Conservation (phyloP, 148 eudicot genomes). For the Oxyria digyna region DNA sequence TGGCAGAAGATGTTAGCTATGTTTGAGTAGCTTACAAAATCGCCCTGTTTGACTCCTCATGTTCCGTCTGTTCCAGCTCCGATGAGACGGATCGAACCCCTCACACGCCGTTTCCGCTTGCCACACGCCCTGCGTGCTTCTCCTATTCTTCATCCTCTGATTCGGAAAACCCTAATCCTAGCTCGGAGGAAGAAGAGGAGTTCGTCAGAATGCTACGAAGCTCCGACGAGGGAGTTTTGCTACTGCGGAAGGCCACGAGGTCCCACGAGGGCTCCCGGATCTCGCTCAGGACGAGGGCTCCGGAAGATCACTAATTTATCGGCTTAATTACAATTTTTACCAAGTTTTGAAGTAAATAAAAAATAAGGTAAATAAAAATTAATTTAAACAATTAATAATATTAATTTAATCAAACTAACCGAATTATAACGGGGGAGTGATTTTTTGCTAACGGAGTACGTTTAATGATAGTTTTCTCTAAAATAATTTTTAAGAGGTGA, state of each 20-base stretch:
- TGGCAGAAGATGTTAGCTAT: no score
- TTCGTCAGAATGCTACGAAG: conserved; percentile 32
- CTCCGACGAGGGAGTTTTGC: conserved; percentile 35
- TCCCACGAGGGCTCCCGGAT: conserved; percentile 38
- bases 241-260: conserved; percentile 42
- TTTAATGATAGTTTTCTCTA: no score
- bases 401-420: no score
- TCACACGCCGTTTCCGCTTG: conserved; percentile 46
- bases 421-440: no score
- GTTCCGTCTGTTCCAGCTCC: conserved; percentile 31
- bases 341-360: no score
- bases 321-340: no score
- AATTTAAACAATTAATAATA: no score
- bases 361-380: no score
- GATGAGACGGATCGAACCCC: conserved; percentile 46
- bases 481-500: no score
- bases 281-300: conserved; percentile 50
- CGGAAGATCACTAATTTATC: no score
- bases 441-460: no score
- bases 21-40: conserved; percentile 32
- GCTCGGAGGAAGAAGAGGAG: conserved; percentile 36
- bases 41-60: conserved; percentile 27
- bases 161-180: conserved; percentile 12
- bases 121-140: conserved; percentile 59
- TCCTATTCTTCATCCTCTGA: conserved; percentile 29